Percentiles rank a stretch among this genome's conserved stretches.
phyloP scores from a whole-genome alignment of 257 asterid genomes.

The Capsicum pubescens region DNA sequence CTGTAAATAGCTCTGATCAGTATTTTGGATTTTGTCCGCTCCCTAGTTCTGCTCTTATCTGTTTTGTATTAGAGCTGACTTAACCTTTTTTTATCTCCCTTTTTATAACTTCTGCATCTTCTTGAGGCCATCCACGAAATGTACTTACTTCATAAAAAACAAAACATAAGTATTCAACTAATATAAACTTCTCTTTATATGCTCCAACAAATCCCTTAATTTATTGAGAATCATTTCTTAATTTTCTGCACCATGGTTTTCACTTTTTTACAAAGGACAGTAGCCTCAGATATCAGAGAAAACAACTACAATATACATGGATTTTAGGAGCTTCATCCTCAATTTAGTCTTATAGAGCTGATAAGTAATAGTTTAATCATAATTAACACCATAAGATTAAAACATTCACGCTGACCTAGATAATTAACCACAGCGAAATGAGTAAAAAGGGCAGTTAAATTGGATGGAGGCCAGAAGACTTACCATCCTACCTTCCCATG shows the following conservation, averaged over 20 bases:
- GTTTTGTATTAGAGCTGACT: neutral
- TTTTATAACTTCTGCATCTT: neutral
- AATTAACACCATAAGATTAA: neutral
- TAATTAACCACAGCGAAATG: neutral
- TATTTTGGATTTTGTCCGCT: neutral
- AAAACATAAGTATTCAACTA: neutral
- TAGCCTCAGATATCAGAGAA: neutral
- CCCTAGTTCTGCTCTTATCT: neutral
- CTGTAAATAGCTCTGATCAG: neutral
- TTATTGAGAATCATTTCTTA: conserved; percentile 15
- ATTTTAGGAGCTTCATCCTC: conserved; percentile 14
- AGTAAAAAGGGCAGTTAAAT: conserved; percentile 20
- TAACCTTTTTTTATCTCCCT: neutral
- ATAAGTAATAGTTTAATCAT: neutral
- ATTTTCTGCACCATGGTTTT: neutral
- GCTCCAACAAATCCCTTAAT: neutral
- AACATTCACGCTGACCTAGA: neutral
- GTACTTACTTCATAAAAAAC: neutral
- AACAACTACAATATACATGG: conserved; percentile 10
- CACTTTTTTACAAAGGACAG: neutral
- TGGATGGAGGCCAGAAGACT: conserved; percentile 18
- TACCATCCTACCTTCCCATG: conserved; percentile 11
- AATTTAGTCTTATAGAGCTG: neutral
- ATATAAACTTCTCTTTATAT: neutral
- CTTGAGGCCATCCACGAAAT: neutral